A percentile compares a stretch with the other conserved stretches of the same genome.
Evolutionary conservation across 306 rosid species (phyloP).

Genomic region (Prunus salicina): DNA sequence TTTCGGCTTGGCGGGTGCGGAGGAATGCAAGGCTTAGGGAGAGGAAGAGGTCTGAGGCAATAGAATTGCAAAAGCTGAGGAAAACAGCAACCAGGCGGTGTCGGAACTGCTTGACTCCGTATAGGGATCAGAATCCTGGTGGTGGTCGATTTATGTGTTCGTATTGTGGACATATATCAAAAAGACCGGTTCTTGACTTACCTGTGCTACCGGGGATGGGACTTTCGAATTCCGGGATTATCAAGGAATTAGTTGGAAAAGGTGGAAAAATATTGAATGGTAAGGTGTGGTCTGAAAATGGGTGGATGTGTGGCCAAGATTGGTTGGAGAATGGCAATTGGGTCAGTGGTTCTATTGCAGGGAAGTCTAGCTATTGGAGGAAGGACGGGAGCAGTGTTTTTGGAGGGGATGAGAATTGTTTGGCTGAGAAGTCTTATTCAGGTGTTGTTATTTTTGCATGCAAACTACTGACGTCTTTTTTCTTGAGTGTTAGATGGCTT

Average conservation of each 20-base stretch:
- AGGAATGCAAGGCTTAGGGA: slow-evolving; percentile 82
- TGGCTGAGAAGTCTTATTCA: slow-evolving; percentile 79
- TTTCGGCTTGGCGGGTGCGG: slow-evolving; percentile 86
- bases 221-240: slow-evolving; percentile 59
- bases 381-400: slow-evolving; percentile 55
- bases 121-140: slow-evolving; percentile 97
- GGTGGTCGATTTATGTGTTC: slow-evolving; percentile 98
- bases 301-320: slow-evolving; percentile 89
- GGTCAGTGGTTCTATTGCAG: slow-evolving; percentile 62
- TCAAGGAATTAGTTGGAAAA: slow-evolving; percentile 83
- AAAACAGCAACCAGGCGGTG: slow-evolving; percentile 89
- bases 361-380: slow-evolving; percentile 66
- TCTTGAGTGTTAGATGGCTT: slow-evolving; percentile 88
- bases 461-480: slow-evolving; percentile 70
- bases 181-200: slow-evolving; percentile 91
- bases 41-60: slow-evolving; percentile 84
- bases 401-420: slow-evolving; percentile 81
- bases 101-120: slow-evolving; percentile 84
- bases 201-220: slow-evolving; percentile 75
- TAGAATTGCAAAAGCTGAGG: slow-evolving; percentile 87
- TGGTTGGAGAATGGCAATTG: slow-evolving; percentile 89
- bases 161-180: slow-evolving; percentile 89
- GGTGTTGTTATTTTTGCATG: slow-evolving; percentile 67
- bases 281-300: slow-evolving; percentile 88
- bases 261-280: slow-evolving; percentile 84